Conservation (phyloP, 2,329 filamentous ascomycete genomes). For the Xylariaceae sp. region DNA sequence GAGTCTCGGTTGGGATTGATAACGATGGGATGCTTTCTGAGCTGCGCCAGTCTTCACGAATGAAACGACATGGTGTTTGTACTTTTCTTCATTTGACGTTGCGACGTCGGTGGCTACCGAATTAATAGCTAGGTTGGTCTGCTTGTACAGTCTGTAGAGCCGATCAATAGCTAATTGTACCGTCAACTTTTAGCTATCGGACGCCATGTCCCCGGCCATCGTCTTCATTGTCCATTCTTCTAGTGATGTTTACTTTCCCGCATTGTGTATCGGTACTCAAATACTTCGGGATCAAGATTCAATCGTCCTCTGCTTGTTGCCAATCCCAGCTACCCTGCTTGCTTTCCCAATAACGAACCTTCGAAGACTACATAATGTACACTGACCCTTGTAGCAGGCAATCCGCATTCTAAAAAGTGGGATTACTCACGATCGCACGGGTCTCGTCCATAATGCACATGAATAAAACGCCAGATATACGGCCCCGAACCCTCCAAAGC, state of each 20-base stretch:
- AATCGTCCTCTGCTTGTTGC: too few species aligned
- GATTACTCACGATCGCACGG: slow-evolving; percentile 3
- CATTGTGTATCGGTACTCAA: too few species aligned
- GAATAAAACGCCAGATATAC: slow-evolving; percentile 1
- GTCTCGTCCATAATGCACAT: neutral
- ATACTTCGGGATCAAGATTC: too few species aligned
- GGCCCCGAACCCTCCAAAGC: too few species aligned
- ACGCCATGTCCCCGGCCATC: neutral
- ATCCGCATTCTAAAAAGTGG: neutral
- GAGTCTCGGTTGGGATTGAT: slow-evolving; percentile 16
- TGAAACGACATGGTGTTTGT: neutral
- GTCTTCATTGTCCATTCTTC: too few species aligned
- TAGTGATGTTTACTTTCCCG: too few species aligned
- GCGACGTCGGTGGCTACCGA: neutral
- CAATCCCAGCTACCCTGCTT: too few species aligned
- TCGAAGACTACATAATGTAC: too few species aligned
- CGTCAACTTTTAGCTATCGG: neutral
- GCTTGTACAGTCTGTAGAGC: neutral
- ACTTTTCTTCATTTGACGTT: neutral
- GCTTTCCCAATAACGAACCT: too few species aligned
- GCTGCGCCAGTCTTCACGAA: slow-evolving; percentile 11
- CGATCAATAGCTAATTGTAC: neutral
- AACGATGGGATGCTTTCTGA: slow-evolving; percentile 13
- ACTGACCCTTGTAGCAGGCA: too few species aligned
- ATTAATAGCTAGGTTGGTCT: neutral